Evolutionary conservation across 306 rosid species (phyloP), one percentile per base, ranked within the genome.

Genomic region (Styphnolobium japonicum): DNA sequence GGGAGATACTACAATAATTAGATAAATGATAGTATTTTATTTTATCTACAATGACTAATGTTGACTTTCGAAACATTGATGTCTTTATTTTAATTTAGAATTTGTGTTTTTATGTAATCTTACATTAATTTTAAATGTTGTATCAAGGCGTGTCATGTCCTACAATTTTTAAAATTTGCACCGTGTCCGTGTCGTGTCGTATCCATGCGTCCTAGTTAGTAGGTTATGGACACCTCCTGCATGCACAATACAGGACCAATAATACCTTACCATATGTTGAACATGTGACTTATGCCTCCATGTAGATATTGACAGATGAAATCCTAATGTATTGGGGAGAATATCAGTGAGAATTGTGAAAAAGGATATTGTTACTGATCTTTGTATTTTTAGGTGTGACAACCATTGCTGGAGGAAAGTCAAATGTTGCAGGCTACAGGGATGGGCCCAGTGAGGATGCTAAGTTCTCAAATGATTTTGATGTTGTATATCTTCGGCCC

Each of bases 361-460:
- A 78, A 64, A 42, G 53, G 52, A 42, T 76, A 12, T 6, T 31
- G 31, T 75, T 79, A 64, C 29, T 80, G 52, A 80, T 22, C 37
- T 51, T 77, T 56, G 45, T 79, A 61, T 55, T 83, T 64, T 77
- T 77, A 95, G 99, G 98, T 46, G 98, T 95, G 75, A 93, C 98
- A 58, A 95, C 99, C 82, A 91, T 95, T 39, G 99, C 99, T n/a
- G 99, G 99, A 49, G 99, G 99, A 58, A 95, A 95, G 81, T 91
- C 99, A 84, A 90, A 61, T 75, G 86, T 91, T 34, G 93, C 92
- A n/a, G 99, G 99, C 72, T 95, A 93, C 63, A 90, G 96, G 72
- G 99, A 95, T 73, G 98, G 99, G 71, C 99, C 99, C 7, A 90
- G 99, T 19, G 99, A 95, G 83, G 98, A 95, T 85, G 98, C 99